Evolutionary conservation across 331 rosid species (phyloP).

Genomic region (Quercus phellos): DNA sequence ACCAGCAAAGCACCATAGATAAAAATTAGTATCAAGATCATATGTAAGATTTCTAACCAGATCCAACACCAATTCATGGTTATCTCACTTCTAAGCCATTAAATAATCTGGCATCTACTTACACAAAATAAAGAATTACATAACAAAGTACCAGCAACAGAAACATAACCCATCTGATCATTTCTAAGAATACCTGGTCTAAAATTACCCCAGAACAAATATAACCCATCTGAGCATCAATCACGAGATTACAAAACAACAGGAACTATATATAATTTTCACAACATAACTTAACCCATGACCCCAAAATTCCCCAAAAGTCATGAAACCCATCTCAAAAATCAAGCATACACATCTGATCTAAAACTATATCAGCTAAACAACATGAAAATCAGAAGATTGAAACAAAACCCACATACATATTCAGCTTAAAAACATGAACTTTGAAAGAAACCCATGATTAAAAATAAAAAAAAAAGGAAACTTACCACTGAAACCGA

Average conservation of each 20-base stretch:
- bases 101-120: neutral
- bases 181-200: neutral
- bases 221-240: neutral
- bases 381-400: conserved; percentile 3
- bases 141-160: neutral
- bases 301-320: neutral
- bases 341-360: neutral
- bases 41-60: conserved; percentile 8
- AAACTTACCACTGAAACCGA: conserved; percentile 68
- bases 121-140: neutral
- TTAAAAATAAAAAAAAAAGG: neutral
- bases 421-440: neutral
- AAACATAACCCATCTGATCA: conserved; percentile 1
- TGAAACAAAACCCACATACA: conserved; percentile 7
- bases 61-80: neutral
- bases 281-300: neutral
- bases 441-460: neutral
- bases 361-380: conserved; percentile 8
- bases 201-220: neutral
- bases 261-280: neutral
- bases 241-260: neutral
- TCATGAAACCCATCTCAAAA: neutral
- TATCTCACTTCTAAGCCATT: neutral
- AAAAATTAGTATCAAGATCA: neutral
- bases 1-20: neutral